These are phyloP conservation scores for Cyclotella choctawhatcheeana DNA, from an alignment of 108 stramenopile genomes.

Conservation along the genomic window DNA sequence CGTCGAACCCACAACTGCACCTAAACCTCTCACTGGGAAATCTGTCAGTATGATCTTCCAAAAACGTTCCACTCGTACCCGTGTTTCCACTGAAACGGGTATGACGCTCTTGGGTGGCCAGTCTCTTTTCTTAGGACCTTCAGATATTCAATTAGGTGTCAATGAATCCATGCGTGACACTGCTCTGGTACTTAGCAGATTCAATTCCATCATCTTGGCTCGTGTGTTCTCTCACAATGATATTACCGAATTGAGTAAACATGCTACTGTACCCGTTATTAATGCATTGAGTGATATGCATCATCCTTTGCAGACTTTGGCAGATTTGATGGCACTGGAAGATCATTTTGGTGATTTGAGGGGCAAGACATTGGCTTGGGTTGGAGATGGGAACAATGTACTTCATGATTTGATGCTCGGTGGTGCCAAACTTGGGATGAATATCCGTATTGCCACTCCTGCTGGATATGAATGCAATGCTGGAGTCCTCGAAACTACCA, in stretches of 20 bases:
- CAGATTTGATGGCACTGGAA: conserved; percentile 95
- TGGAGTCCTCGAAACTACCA: conserved; percentile 64
- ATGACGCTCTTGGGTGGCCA: conserved; percentile 93
- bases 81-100: conserved; percentile 97
- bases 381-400: conserved; percentile 99
- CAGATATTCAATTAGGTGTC: conserved; percentile 95
- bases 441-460: conserved; percentile 94
- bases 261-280: conserved; percentile 93
- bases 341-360: conserved; percentile 85
- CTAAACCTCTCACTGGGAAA: conserved; percentile 84
- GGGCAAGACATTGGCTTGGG: conserved; percentile 95
- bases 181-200: conserved; percentile 89
- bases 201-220: conserved; percentile 93
- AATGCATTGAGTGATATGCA: conserved; percentile 96
- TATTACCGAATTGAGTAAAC: conserved; percentile 79
- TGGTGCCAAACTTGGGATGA: conserved; percentile 90
- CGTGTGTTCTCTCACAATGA: conserved; percentile 91
- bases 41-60: conserved; percentile 96
- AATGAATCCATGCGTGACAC: conserved; percentile 96
- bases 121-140: conserved; percentile 92
- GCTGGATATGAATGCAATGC: conserved; percentile 88
- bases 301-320: conserved; percentile 97
- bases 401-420: conserved; percentile 96
- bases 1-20: conserved; percentile 45
- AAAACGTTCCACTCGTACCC: conserved; percentile 95